A percentile compares a stretch with the other conserved stretches of the same genome.
phyloP scores from a whole-genome alignment of 371 early-diverging fungal genomes.

The Mortierella polycephala region DNA sequence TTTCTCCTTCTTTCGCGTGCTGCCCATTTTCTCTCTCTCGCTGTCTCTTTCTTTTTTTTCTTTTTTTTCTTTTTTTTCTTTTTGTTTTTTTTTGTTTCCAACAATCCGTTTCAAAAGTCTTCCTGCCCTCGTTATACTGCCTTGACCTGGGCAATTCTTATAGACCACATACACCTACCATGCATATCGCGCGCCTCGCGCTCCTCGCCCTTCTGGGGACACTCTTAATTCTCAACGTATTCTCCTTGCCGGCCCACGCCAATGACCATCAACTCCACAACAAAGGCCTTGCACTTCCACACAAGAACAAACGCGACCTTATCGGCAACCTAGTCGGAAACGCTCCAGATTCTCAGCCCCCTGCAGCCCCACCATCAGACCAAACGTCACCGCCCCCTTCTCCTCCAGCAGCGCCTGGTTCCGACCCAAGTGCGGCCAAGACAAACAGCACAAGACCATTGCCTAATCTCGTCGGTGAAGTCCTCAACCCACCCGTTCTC shows the following conservation, averaged over 20 bases:
- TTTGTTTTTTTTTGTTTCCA: not conserved
- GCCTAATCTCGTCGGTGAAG: slow-evolving; percentile 15
- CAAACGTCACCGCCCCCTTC: slow-evolving; percentile 5
- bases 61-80: slow-evolving; percentile 5
- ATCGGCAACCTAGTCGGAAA: slow-evolving; percentile 13
- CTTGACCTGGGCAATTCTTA: too few species aligned
- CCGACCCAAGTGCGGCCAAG: not conserved
- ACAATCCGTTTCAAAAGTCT: too few species aligned
- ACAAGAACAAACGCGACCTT: slow-evolving; percentile 26
- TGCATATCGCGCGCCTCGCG: slow-evolving; percentile 21
- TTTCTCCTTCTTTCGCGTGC: not conserved
- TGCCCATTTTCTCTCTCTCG: not conserved
- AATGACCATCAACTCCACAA: not conserved
- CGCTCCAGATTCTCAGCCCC: not conserved
- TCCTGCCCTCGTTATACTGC: too few species aligned
- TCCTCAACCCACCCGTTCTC: slow-evolving; percentile 5
- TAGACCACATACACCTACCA: not conserved
- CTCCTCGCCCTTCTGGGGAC: slow-evolving; percentile 1
- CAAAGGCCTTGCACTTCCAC: not conserved
- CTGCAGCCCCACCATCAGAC: slow-evolving; percentile 3
- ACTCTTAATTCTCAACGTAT: slow-evolving; percentile 7
- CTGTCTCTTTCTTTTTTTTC: not conserved
- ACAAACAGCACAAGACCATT: slow-evolving; percentile 2
- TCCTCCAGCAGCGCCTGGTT: not conserved
- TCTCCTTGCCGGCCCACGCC: slow-evolving; percentile 3